Conservation (phyloP, 495 filamentous ascomycete genomes). For the Aspergillus haitiensis region DNA sequence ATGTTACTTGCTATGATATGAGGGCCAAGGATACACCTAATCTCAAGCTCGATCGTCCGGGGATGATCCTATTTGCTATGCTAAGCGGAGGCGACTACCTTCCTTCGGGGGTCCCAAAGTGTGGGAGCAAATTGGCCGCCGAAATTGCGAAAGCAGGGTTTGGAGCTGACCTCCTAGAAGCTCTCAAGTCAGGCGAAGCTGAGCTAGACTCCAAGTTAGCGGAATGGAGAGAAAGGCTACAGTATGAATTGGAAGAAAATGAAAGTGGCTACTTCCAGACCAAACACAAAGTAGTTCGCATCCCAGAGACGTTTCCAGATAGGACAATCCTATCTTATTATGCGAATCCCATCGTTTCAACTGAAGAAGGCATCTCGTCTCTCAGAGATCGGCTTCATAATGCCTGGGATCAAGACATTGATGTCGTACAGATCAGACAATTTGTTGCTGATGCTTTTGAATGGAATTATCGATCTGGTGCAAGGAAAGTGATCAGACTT, state of each 20-base stretch:
- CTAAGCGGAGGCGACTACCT: constrained; percentile 97
- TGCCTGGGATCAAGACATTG: constrained; percentile 63
- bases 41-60: constrained; percentile 69
- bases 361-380: constrained; percentile 54
- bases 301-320: constrained; percentile 83
- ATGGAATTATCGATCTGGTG: constrained; percentile 76
- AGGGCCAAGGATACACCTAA: constrained; percentile 36
- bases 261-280: constrained; percentile 77
- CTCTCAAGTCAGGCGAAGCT: constrained; percentile 50
- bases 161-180: constrained; percentile 69
- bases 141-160: constrained; percentile 90
- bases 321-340: constrained; percentile 79
- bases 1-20: constrained; percentile 76
- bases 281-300: constrained; percentile 68
- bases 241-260: constrained; percentile 77
- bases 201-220: constrained; percentile 49
- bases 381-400: constrained; percentile 50
- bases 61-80: constrained; percentile 92
- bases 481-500: constrained; percentile 79
- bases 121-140: constrained; percentile 82
- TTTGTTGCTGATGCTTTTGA: constrained; percentile 81
- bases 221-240: constrained; percentile 73
- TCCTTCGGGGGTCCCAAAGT: constrained; percentile 83
- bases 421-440: constrained; percentile 64
- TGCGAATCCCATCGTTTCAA: constrained; percentile 77